phyloP scores from a whole-genome alignment of 495 filamentous ascomycete species.

The Penicillium cinerascens region DNA sequence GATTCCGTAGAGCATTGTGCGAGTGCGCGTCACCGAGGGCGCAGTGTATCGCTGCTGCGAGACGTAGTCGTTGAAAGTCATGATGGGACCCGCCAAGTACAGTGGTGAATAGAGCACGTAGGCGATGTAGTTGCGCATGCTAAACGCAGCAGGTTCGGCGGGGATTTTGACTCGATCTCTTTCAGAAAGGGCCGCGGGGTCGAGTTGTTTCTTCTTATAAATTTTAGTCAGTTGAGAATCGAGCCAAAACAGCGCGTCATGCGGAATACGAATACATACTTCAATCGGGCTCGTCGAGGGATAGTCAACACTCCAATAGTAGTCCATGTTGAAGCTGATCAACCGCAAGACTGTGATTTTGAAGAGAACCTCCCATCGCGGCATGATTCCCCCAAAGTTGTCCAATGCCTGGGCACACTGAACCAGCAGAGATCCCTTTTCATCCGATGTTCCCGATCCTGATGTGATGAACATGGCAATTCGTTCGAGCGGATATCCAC shows the following conservation, averaged over 20 bases:
- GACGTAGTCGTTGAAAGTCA: slow-evolving; percentile 98
- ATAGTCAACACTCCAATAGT: slow-evolving; percentile 83
- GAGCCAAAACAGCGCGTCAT: not conserved
- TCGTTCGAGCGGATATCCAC: slow-evolving; percentile 68
- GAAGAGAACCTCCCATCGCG: slow-evolving; percentile 93
- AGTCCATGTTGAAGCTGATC: slow-evolving; percentile 96
- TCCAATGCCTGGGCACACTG: slow-evolving; percentile 67
- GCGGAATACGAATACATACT: slow-evolving; percentile 56
- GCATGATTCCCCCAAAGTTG: slow-evolving; percentile 71
- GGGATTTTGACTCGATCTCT: slow-evolving; percentile 78
- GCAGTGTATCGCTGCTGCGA: slow-evolving; percentile 75
- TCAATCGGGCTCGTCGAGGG: slow-evolving; percentile 68
- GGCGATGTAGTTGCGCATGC: slow-evolving; percentile 78
- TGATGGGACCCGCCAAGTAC: slow-evolving; percentile 86
- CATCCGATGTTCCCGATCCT: slow-evolving; percentile 16
- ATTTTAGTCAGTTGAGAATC: slow-evolving; percentile 49
- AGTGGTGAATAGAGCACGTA: slow-evolving; percentile 90
- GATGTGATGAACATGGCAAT: slow-evolving; percentile 54
- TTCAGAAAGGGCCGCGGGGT: slow-evolving; percentile 80
- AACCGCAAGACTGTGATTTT: slow-evolving; percentile 92
- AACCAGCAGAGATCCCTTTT: slow-evolving; percentile 39
- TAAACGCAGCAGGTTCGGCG: slow-evolving; percentile 64
- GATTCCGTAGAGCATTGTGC: slow-evolving; percentile 74
- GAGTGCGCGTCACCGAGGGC: slow-evolving; percentile 58
- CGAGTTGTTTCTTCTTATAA: slow-evolving; percentile 96